These are phyloP conservation scores for Phytophthora constricta DNA, from an alignment of 352 stramenopile genomes.

Conservation along the genomic window DNA sequence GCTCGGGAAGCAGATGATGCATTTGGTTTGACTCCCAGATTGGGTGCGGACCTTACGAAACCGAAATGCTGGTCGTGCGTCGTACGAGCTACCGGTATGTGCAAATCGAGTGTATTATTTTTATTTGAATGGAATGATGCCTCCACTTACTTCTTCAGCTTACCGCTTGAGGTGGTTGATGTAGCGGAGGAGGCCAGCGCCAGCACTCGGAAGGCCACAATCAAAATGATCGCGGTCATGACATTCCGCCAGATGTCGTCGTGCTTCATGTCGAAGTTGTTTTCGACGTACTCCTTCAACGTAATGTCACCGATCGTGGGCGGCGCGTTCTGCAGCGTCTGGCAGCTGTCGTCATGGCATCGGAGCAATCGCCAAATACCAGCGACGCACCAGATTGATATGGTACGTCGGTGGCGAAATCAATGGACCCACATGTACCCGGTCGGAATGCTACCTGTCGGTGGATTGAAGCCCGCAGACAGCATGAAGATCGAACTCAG, in stretches of 20 bases:
- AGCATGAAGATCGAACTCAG: constrained; percentile 55
- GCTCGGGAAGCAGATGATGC: no score
- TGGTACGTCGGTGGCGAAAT: constrained; percentile 45
- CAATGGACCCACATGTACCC: constrained; percentile 62
- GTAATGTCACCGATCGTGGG: constrained; percentile 26
- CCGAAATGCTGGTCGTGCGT: no score
- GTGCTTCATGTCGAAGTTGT: constrained; percentile 54
- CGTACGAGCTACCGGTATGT: no score
- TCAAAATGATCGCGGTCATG: constrained; percentile 38
- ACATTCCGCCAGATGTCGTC: constrained; percentile 44
- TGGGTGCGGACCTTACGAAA: no score
- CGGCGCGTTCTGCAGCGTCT: constrained; percentile 30
- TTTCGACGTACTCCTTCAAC: constrained; percentile 53
- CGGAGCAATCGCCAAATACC: constrained; percentile 36
- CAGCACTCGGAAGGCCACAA: constrained; percentile 44
- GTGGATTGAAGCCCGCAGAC: constrained; percentile 56
- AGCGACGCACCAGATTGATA: constrained; percentile 38
- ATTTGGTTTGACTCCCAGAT: no score
- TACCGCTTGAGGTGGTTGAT: constrained; percentile 58
- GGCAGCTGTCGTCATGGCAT: constrained; percentile 29
- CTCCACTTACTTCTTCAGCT: no score
- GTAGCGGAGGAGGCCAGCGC: constrained; percentile 51
- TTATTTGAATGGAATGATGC: no score
- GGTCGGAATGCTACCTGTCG: constrained; percentile 44
- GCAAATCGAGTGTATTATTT: no score